Evolutionary conservation across 345 rosid species (phyloP), one percentile per base, ranked within the genome.

Genomic region (Gynandropsis gynandra): DNA sequence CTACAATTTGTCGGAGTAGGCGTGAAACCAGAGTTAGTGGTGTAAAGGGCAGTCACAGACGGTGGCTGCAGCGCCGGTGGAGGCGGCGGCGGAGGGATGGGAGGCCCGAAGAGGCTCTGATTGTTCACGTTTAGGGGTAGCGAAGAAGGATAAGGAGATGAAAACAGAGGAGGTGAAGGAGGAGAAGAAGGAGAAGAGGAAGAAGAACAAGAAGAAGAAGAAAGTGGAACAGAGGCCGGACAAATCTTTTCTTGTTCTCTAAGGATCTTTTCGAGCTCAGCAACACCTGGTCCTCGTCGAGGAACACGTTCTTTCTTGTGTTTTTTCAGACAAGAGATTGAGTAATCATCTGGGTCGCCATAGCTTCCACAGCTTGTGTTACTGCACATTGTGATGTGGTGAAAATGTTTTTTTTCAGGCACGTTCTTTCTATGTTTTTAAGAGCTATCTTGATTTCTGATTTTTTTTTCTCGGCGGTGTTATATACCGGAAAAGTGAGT

Each of bases 261-360:
- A 70, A 83, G 70, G 40, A 84, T 80, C 82, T 81, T 84, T 63
- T 84, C 94, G 11, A 84, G 72, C 43, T 84, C 94, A 0, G 94
- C 94, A 17, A 84, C 94, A 34, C 94, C 94, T 16, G 94, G 94
- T 1, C 94, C 94, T 75, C 94, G 66, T 42, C 74, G 65, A 0
- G 81, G 81, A 1, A 77, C 74, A 59, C 47, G 73, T 47, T 31
- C 77, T 41, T 74, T 75, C 59, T 68, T 72, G 5, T 50, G 67
- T 59, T 74, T 80, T 78, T 73, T 77, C 0, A 64, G 49, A 71
- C 69, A 49, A 21, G 58, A 58, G 17, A 57, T 56, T 37, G 41
- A 52, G 49, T 47, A 52, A 60, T 67, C 66, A 35, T 62, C 54
- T 16, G 37, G 27, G 19, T 31, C 60, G 27, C 77, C 69, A 54